A percentile compares a stretch with the other conserved stretches of the same genome.
phyloP scores from a whole-genome alignment of 257 asterid species.

The Verbascum thapsus region DNA sequence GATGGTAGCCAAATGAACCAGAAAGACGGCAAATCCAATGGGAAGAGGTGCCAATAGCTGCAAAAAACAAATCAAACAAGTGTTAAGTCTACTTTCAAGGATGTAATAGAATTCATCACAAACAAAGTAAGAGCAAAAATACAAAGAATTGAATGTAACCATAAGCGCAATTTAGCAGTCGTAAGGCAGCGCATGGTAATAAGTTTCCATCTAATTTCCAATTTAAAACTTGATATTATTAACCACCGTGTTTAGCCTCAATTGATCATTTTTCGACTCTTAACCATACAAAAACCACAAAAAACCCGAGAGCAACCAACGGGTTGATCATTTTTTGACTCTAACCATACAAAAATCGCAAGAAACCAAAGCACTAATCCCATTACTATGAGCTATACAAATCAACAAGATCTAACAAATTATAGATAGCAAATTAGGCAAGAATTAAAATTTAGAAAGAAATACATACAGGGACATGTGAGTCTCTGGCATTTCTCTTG shows the following conservation, averaged over 20 bases:
- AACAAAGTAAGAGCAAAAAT: background rate
- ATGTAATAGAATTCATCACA: background rate
- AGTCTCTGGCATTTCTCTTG: constrained; percentile 77
- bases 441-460: background rate
- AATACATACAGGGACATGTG: constrained; percentile 64
- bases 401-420: background rate
- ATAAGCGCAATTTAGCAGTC: too few relatives aligned
- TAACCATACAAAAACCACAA: background rate
- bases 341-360: background rate
- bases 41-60: constrained; percentile 86
- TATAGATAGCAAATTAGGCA: background rate
- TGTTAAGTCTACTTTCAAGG: background rate
- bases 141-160: background rate
- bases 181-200: too few relatives aligned
- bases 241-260: too few relatives aligned
- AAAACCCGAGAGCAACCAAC: too few relatives aligned
- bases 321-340: background rate
- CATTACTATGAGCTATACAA: background rate
- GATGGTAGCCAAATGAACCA: constrained; percentile 79
- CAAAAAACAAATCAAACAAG: background rate
- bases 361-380: background rate
- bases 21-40: constrained; percentile 69
- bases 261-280: background rate
- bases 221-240: too few relatives aligned
- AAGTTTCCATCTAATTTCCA: too few relatives aligned